phyloP scores from a whole-genome alignment of 2,329 filamentous ascomycete species.

The Colletotrichum sansevieriae region DNA sequence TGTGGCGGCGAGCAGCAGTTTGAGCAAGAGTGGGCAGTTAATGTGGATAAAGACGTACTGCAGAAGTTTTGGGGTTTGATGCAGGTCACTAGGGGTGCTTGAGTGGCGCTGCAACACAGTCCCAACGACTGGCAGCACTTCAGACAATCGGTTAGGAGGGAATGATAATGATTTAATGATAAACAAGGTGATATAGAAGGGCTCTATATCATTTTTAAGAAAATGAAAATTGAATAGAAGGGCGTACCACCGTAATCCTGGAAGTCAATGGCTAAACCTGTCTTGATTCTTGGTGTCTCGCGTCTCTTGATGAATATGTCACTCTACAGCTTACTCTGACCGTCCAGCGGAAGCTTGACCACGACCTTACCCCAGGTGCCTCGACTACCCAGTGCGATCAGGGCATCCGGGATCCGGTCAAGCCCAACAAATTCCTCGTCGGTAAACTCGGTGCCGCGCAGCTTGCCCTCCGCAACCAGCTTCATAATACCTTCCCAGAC shows the following conservation, averaged over 20 bases:
- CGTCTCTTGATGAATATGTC: constrained; percentile 6
- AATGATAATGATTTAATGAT: constrained; percentile 38
- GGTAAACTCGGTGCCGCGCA: constrained; percentile 84
- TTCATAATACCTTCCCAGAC: constrained; percentile 89
- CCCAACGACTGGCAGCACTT: not conserved
- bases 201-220: not conserved
- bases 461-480: constrained; percentile 82
- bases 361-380: constrained; percentile 98
- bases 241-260: not conserved
- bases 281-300: not conserved
- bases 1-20: constrained; percentile 76
- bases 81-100: constrained; percentile 12
- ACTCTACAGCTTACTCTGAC: constrained; percentile 68
- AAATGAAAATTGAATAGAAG: constrained; percentile 15
- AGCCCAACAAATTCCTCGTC: constrained; percentile 87
- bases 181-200: constrained; percentile 18
- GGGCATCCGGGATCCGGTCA: constrained; percentile 80
- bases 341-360: constrained; percentile 81
- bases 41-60: constrained; percentile 81
- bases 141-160: constrained; percentile 1
- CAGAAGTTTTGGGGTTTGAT: constrained; percentile 63
- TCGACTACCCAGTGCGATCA: constrained; percentile 82
- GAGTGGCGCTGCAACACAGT: not conserved
- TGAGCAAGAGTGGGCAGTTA: constrained; percentile 75
- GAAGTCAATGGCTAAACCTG: not conserved